These are phyloP conservation scores for Lasiosphaeris hirsuta DNA, from an alignment of 495 filamentous ascomycete genomes.

Conservation along the genomic window DNA sequence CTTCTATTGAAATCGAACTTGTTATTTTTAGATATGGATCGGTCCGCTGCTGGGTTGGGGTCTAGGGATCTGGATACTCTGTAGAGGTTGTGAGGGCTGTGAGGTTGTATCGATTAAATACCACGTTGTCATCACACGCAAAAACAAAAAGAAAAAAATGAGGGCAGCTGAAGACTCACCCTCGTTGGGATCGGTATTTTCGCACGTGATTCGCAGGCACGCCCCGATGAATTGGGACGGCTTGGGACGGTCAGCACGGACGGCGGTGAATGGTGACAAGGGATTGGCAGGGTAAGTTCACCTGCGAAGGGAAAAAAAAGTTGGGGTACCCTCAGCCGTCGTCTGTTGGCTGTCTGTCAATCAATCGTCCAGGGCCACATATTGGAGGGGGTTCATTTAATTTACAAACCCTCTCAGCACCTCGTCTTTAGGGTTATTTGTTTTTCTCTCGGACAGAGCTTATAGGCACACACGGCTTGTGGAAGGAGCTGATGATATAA, in stretches of 20 bases:
- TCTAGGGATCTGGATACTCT: no score
- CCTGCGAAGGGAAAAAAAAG: neutral
- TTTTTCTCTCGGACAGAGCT: no score
- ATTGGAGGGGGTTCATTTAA: neutral
- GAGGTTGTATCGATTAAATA: no score
- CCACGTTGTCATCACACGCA: no score
- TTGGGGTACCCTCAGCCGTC: neutral
- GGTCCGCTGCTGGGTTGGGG: no score
- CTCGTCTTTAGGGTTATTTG: no score
- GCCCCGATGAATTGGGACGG: slow-evolving; percentile 10
- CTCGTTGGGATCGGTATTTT: neutral
- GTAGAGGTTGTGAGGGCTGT: no score
- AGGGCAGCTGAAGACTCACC: neutral
- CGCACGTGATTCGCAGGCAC: slow-evolving; percentile 8
- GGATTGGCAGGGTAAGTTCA: slow-evolving; percentile 1
- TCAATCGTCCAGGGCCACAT: neutral
- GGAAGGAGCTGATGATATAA: neutral
- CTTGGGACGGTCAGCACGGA: slow-evolving; percentile 1
- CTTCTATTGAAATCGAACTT: no score
- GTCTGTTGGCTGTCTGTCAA: neutral
- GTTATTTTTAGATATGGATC: no score
- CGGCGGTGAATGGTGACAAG: slow-evolving; percentile 5
- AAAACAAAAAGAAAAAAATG: no score
- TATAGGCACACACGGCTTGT: no score
- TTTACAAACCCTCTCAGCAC: no score